Evolutionary conservation across 495 filamentous ascomycete species (phyloP), one percentile per base, ranked within the genome.

Genomic region (Penicillium arizonense): DNA sequence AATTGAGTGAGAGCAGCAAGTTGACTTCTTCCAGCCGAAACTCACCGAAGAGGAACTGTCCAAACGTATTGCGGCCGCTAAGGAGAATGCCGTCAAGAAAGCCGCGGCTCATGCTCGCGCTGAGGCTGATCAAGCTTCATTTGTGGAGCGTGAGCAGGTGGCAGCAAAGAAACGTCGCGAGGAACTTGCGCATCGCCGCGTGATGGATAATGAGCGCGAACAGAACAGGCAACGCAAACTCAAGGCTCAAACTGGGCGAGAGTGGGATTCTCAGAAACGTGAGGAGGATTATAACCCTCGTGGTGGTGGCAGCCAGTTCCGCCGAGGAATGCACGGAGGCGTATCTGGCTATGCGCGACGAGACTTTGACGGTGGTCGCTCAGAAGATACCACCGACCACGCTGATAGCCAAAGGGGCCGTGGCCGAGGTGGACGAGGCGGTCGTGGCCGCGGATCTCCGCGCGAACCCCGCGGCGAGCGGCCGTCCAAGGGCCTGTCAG

Each of bases 181-280:
- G 48, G 87, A 90, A 62, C 69, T 78, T 6, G 65, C 65, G 23
- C 78, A 82, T 44, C 71, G 81, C 14, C 72, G 77, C 30, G 73
- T 80, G 35, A 84, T 87, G 84, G 84, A 87, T 58, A 76, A 71
- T 24, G 88, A 92, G 64, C 69, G 88, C 18, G 88, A 90, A 61
- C 79, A 79, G 56, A 92, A 92, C 55, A 70, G 87, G 32, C 73
- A 80, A 61, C 71, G 88, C 47, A 92, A 92, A 60, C 68, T 92
- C 16, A 77, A 82, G 23, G 84, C 86, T 12, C 65, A 83, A 35
- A 76, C 72, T 0, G 87, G 81, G 3, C 72, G 88, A 37, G 88
- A 91, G 65, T 92, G 88, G 88, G 88, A 92, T 72, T 77, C 78
- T 13, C 80, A 85, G 55, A 91, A 92, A 65, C 78, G 77, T 20